Conservation (phyloP, 2,329 filamentous ascomycete genomes). For the Gnomoniopsis smithogilvyi region DNA sequence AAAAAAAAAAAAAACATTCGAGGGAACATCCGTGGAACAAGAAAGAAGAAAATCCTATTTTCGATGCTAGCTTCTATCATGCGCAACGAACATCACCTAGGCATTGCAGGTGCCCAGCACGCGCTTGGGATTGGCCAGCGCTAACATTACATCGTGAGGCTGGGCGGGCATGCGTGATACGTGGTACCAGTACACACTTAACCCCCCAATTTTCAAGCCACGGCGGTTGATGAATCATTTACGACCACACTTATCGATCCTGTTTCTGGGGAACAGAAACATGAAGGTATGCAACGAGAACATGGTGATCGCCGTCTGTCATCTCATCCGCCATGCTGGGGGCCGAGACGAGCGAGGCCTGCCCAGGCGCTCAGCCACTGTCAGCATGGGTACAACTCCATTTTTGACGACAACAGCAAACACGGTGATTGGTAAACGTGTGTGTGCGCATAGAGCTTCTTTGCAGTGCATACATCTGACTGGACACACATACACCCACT, state of each 20-base stretch:
- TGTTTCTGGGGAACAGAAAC: neutral
- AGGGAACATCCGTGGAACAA: no score
- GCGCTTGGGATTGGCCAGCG: no score
- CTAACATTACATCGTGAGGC: no score
- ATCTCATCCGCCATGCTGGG: neutral
- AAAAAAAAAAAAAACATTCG: no score
- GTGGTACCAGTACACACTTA: neutral
- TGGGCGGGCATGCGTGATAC: neutral
- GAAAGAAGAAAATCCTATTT: no score
- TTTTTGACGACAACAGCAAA: neutral
- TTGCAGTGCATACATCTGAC: neutral
- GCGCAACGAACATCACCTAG: no score
- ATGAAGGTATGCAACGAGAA: neutral
- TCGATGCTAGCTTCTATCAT: no score
- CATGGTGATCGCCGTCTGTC: neutral
- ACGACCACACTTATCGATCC: neutral
- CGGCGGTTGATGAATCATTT: neutral
- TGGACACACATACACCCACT: slow-evolving; percentile 1
- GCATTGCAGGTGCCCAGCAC: no score
- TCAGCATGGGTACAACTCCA: neutral
- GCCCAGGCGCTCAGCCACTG: neutral
- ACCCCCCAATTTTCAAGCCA: neutral
- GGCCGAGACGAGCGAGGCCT: neutral
- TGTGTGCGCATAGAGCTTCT: neutral
- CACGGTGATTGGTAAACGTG: no score